Conservation (phyloP, 2,329 filamentous ascomycete species). For the Lachnellula suecica region DNA sequence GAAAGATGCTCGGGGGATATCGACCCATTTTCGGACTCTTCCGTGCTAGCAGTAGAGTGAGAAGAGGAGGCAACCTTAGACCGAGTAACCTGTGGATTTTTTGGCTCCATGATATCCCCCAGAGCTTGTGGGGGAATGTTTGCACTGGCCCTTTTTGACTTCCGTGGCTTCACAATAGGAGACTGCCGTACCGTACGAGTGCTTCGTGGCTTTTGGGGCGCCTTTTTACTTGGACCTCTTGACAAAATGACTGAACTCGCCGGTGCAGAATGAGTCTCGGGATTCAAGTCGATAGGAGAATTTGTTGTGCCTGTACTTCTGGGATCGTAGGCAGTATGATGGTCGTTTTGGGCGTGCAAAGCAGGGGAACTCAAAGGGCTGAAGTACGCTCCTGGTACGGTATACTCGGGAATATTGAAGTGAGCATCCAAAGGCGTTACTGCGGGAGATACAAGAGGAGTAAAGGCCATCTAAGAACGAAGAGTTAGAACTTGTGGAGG, state of each 20-base stretch:
- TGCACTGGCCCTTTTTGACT: slow-evolving; percentile 43
- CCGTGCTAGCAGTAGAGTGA: slow-evolving; percentile 36
- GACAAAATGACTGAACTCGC: slow-evolving; percentile 20
- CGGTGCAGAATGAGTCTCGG: slow-evolving; percentile 28
- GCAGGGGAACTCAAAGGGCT: slow-evolving; percentile 82
- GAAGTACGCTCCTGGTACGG: slow-evolving; percentile 72
- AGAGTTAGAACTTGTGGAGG: slow-evolving; percentile 7
- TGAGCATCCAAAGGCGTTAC: slow-evolving; percentile 76
- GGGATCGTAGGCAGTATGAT: slow-evolving; percentile 37
- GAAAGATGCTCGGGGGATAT: slow-evolving; percentile 63
- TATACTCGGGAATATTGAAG: slow-evolving; percentile 53
- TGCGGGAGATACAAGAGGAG: slow-evolving; percentile 79
- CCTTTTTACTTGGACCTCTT: slow-evolving; percentile 23
- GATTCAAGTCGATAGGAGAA: slow-evolving; percentile 32
- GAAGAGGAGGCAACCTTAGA: slow-evolving; percentile 37
- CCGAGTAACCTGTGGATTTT: slow-evolving; percentile 33
- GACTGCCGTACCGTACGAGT: slow-evolving; percentile 36
- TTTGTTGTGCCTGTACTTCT: slow-evolving; percentile 36
- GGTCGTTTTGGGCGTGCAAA: slow-evolving; percentile 68
- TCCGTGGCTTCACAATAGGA: slow-evolving; percentile 38
- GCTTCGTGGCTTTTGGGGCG: slow-evolving; percentile 23
- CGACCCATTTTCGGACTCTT: slow-evolving; percentile 62
- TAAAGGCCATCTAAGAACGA: slow-evolving; percentile 65
- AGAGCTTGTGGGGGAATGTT: slow-evolving; percentile 42
- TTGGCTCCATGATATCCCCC: slow-evolving; percentile 35